Conservation (phyloP, 73 alveolate species). For the Paramecium bursaria region DNA sequence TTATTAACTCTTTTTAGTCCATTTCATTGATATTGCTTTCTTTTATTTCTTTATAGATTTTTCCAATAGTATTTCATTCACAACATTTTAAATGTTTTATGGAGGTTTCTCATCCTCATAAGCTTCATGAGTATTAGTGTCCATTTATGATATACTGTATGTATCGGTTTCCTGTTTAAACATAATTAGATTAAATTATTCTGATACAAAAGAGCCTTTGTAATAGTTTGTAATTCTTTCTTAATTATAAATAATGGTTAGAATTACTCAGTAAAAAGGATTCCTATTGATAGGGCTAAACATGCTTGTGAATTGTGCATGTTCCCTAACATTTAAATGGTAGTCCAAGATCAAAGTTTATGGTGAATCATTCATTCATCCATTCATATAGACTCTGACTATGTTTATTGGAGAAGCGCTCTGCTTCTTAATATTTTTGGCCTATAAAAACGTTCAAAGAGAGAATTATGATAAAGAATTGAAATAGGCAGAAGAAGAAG, state of each 20-base stretch:
- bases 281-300: constrained; percentile 1
- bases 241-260: too few species aligned
- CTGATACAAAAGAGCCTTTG: too few species aligned
- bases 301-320: constrained; percentile 54
- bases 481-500: not conserved
- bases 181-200: too few species aligned
- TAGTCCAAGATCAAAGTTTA: constrained; percentile 52
- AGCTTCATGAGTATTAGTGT: too few species aligned
- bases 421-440: constrained; percentile 66
- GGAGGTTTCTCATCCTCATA: too few species aligned
- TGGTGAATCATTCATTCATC: constrained; percentile 75
- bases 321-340: constrained; percentile 39
- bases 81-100: too few species aligned
- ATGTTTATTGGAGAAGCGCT: constrained; percentile 81
- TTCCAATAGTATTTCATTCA: too few species aligned
- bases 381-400: constrained; percentile 73
- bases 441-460: constrained; percentile 7
- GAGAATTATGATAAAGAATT: constrained; percentile 56
- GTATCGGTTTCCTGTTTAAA: too few species aligned
- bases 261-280: not conserved
- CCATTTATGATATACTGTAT: too few species aligned
- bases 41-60: too few species aligned
- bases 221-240: too few species aligned
- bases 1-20: not conserved
- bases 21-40: too few species aligned